phyloP scores from a whole-genome alignment of 257 asterid species.

The Euphrasia confusa region DNA sequence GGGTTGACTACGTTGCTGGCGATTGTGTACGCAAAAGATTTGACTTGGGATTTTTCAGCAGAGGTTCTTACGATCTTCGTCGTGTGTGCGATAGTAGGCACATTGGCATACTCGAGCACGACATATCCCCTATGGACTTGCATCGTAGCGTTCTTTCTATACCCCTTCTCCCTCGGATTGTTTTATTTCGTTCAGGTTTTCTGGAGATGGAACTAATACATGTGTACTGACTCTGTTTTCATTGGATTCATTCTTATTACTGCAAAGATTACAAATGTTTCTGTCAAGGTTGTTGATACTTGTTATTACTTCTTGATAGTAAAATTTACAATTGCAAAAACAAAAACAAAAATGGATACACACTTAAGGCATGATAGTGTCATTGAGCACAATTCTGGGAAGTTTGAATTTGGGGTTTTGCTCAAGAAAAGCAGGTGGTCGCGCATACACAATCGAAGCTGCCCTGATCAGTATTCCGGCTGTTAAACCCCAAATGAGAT shows the following conservation, averaged over 20 bases:
- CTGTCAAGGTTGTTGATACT: not conserved
- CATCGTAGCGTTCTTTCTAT: constrained; percentile 45
- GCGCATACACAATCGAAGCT: constrained; percentile 81
- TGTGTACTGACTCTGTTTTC: not conserved
- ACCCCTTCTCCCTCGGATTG: constrained; percentile 43
- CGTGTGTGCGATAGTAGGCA: constrained; percentile 39
- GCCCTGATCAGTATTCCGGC: constrained; percentile 90
- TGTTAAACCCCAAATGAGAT: constrained; percentile 88
- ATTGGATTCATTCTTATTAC: not conserved
- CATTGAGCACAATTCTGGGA: not conserved
- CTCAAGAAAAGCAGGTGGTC: constrained; percentile 75
- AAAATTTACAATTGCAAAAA: not conserved
- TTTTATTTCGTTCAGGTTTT: constrained; percentile 37
- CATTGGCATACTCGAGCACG: constrained; percentile 33
- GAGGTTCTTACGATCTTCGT: constrained; percentile 48
- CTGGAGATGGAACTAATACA: constrained; percentile 32
- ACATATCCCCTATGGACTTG: constrained; percentile 54
- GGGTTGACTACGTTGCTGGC: constrained; percentile 48
- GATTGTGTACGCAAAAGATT: constrained; percentile 47
- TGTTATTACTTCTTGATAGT: not conserved
- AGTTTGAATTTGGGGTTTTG: constrained; percentile 9
- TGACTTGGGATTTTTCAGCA: constrained; percentile 60
- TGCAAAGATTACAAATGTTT: not conserved
- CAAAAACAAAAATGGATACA: not conserved
- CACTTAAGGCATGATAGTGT: not conserved